Evolutionary conservation across 2,329 filamentous ascomycete species (phyloP), one percentile per base, ranked within the genome.

Genomic region (Pseudodiploospora longispora): DNA sequence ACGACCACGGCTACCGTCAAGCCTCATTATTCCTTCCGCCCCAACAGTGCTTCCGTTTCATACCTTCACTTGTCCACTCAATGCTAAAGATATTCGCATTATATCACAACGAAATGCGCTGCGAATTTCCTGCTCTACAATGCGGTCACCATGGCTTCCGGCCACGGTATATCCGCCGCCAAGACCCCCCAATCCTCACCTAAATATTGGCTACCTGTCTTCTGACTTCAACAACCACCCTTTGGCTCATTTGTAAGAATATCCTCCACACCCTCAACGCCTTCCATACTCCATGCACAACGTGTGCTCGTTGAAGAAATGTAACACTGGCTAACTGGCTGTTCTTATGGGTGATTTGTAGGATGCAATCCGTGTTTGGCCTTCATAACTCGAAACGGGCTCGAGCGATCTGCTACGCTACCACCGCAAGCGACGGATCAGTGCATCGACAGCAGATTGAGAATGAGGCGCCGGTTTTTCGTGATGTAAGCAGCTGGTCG

Each of bases 171-270:
- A 87, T 56, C 78, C 80, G n/a, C 93, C 93, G 3, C 93, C 93
- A 0, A 65, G 78, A 3, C 90, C 93, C 2, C 93, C 93, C 2
- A 75, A 71, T 36, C 89, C 90, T 1, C 80, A 84, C 52, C 73
- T 98, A n/a, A 91, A 88, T 53, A 81, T 98, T 48, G 93, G 93
- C 38, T 98, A 98, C 62, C 82, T 98, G 33, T 97, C 93, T 4
- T 97, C 93, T 0, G 93, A 98, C 65, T 98, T 98, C 67, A 98
- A 98, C 60, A 98, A 98, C 56, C 93, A 98, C 60, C 93, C 93
- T 4, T 70, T 98, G 31, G 93, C 93, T 27, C 93, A 98, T 67
- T 65, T 98, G 74, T 80, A 68, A 67, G 75, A 56, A n/a, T 30
- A 27, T 30, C 10, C 27, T 10, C 5, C 9, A 28, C 6, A 8